phyloP scores from a whole-genome alignment of 2,329 filamentous ascomycete genomes.

The Stylonectria norvegica region DNA sequence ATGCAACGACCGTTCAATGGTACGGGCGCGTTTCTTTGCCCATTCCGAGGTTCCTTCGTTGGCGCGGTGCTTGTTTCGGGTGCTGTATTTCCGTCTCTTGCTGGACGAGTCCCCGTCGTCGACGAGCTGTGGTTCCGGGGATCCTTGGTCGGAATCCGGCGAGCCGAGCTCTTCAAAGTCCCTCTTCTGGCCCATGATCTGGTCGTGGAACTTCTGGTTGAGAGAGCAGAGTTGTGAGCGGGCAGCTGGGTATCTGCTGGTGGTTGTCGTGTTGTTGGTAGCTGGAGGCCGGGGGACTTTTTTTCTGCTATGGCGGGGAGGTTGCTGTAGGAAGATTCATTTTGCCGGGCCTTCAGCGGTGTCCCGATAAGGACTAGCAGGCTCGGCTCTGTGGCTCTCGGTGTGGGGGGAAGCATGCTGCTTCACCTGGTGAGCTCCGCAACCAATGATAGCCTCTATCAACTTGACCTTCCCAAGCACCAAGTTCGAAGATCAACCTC shows the following conservation, averaged over 20 bases:
- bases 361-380: slow-evolving; percentile 17
- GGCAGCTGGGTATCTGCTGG: too few relatives aligned
- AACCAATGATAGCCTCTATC: slow-evolving; percentile 5
- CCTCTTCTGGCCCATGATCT: slow-evolving; percentile 32
- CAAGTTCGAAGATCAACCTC: too few relatives aligned
- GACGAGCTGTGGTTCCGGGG: slow-evolving; percentile 15
- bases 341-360: slow-evolving; percentile 18
- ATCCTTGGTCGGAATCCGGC: slow-evolving; percentile 11
- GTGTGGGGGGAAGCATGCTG: slow-evolving; percentile 1
- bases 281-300: too few relatives aligned
- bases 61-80: slow-evolving; percentile 38
- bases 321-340: slow-evolving; percentile 9
- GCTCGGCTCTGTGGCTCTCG: neutral
- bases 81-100: slow-evolving; percentile 35
- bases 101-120: slow-evolving; percentile 9
- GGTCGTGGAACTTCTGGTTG: too few relatives aligned
- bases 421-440: slow-evolving; percentile 5
- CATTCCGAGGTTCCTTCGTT: slow-evolving; percentile 52
- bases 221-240: too few relatives aligned
- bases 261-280: too few relatives aligned
- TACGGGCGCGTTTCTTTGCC: slow-evolving; percentile 69
- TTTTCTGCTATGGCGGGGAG: slow-evolving; percentile 19
- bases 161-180: slow-evolving; percentile 28
- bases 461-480: too few relatives aligned
- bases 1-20: slow-evolving; percentile 63